Conservation (phyloP, 2,329 filamentous ascomycete genomes). For the Didymosphaeria variabile region DNA sequence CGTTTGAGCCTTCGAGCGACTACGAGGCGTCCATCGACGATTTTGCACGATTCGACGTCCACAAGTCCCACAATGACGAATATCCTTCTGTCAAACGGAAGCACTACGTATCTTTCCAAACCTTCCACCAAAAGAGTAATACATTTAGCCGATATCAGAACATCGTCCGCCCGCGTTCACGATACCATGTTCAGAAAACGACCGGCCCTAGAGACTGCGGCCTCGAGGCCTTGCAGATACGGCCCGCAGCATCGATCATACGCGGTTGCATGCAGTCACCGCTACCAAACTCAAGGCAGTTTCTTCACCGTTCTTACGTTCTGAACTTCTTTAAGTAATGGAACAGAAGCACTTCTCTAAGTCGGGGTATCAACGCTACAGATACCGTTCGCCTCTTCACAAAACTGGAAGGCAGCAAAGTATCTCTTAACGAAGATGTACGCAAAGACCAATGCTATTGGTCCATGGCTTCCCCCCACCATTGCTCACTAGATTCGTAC, state of each 20-base stretch:
- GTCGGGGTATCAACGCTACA: not conserved
- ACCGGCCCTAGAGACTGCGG: not conserved
- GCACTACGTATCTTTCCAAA: not conserved
- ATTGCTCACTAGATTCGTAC: no score
- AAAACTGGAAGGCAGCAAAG: no score
- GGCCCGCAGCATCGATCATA: not conserved
- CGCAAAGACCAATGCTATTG: no score
- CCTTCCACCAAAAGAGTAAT: not conserved
- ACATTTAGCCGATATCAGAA: not conserved
- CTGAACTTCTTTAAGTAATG: not conserved
- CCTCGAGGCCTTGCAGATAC: slow-evolving; percentile 5
- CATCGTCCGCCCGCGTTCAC: slow-evolving; percentile 2
- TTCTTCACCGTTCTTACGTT: not conserved
- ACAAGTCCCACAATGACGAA: not conserved
- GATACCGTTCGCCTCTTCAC: not conserved
- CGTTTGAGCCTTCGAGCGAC: slow-evolving; percentile 22
- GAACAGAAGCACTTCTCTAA: not conserved
- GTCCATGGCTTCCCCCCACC: no score
- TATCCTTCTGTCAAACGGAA: not conserved
- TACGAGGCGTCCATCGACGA: not conserved
- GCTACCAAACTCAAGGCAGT: not conserved
- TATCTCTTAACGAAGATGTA: no score
- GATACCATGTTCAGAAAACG: not conserved
- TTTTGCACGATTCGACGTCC: not conserved
- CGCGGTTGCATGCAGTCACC: not conserved